Percentiles rank a stretch among this genome's conserved stretches.
Conservation (phyloP, 106 monocot genomes). For the Allium cepa region DNA sequence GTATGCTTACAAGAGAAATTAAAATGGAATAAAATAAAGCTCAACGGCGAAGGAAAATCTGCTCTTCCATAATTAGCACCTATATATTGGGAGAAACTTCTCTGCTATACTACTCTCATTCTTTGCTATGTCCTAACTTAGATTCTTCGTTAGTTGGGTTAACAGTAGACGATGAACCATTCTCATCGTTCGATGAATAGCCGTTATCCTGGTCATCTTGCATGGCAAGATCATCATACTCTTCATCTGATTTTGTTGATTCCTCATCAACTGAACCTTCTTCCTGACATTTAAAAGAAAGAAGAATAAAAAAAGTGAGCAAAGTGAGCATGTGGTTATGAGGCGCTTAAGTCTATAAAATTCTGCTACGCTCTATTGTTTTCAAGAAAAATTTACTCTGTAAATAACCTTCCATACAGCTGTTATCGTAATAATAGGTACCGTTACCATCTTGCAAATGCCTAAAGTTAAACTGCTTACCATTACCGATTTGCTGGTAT, state of each 20-base stretch:
- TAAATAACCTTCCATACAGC: too few species aligned
- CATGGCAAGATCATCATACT: slow-evolving; percentile 83
- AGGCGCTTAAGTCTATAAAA: too few species aligned
- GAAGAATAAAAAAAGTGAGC: neutral
- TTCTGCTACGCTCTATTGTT: too few species aligned
- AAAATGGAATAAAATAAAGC: too few species aligned
- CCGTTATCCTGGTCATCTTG: slow-evolving; percentile 49
- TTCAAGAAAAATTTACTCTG: too few species aligned
- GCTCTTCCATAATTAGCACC: too few species aligned
- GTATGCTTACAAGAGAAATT: too few species aligned
- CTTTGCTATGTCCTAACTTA: neutral
- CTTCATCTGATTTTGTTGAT: slow-evolving; percentile 89
- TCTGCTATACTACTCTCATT: neutral
- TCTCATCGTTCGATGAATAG: slow-evolving; percentile 49
- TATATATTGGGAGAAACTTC: neutral
- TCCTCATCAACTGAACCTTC: slow-evolving; percentile 94
- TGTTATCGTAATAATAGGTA: too few species aligned
- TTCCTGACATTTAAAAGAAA: slow-evolving; percentile 26
- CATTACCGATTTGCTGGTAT: neutral
- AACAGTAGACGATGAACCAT: neutral
- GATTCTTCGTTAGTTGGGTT: neutral
- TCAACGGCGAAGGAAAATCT: too few species aligned
- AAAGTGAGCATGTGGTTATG: neutral
- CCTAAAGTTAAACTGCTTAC: neutral
- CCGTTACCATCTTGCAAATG: too few species aligned